Percentiles rank a stretch among this genome's conserved stretches.
phyloP scores from a whole-genome alignment of 306 rosid species.

The Dalbergia cultrata region DNA sequence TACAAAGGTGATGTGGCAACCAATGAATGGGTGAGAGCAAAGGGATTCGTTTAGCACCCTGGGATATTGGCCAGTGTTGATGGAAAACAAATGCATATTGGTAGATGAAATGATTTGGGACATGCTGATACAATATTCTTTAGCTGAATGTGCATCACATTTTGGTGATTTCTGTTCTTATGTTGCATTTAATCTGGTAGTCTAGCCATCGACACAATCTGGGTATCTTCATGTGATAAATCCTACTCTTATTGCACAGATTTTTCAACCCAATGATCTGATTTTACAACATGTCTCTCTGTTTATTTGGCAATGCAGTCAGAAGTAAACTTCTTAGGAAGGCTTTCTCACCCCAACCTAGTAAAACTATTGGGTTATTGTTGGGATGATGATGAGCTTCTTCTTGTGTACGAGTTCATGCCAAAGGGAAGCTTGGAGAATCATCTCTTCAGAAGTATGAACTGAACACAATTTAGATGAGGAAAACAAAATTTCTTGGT shows the following conservation, averaged over 20 bases:
- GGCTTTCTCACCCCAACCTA: slow-evolving; percentile 87
- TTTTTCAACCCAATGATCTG: neutral
- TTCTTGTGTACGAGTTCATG: slow-evolving; percentile 95
- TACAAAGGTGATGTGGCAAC: too few species aligned
- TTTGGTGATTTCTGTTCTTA: slow-evolving; percentile 24
- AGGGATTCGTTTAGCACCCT: neutral
- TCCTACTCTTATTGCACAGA: slow-evolving; percentile 5
- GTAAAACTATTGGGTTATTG: slow-evolving; percentile 86
- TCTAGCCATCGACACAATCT: neutral
- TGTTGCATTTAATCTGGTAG: slow-evolving; percentile 20
- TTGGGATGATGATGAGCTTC: slow-evolving; percentile 81
- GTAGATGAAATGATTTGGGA: neutral
- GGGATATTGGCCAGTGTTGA: slow-evolving; percentile 54
- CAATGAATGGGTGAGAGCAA: too few species aligned
- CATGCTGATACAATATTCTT: neutral
- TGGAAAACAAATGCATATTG: too few species aligned
- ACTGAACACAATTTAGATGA: slow-evolving; percentile 5
- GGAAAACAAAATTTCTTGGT: slow-evolving; percentile 1
- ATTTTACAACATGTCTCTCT: neutral
- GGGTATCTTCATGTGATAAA: slow-evolving; percentile 26
- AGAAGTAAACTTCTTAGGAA: slow-evolving; percentile 85
- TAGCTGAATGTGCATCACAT: slow-evolving; percentile 9
- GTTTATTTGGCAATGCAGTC: slow-evolving; percentile 65
- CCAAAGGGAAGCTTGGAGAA: slow-evolving; percentile 88
- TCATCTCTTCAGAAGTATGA: slow-evolving; percentile 90